Evolutionary conservation across 2,329 filamentous ascomycete genomes (phyloP).

Genomic region (Chaetomium sp.): DNA sequence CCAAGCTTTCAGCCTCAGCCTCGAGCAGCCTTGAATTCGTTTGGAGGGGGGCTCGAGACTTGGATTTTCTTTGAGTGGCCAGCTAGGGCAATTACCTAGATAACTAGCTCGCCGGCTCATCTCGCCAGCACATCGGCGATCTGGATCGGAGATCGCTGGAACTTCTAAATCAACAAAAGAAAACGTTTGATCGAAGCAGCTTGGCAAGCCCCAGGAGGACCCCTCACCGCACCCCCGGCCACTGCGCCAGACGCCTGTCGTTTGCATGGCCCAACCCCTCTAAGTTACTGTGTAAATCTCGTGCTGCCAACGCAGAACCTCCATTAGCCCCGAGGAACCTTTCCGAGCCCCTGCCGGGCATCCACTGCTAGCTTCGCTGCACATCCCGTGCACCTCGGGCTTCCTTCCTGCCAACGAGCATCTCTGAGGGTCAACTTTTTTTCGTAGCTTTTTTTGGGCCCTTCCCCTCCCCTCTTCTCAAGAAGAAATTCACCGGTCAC

Average conservation of each 20-base stretch:
- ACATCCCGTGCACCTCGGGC: background rate
- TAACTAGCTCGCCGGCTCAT: conserved; percentile 6
- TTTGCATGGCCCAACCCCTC: conserved; percentile 19
- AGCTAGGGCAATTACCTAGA: background rate
- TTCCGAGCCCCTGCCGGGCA: conserved; percentile 1
- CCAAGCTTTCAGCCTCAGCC: conserved; percentile 7
- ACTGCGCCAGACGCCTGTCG: background rate
- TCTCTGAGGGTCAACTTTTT: background rate
- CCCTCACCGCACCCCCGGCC: conserved; percentile 1
- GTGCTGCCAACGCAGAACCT: conserved; percentile 12
- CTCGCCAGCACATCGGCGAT: conserved; percentile 1
- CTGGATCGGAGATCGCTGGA: background rate
- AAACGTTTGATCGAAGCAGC: background rate
- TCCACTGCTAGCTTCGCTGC: background rate
- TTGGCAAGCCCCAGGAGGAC: too few species aligned
- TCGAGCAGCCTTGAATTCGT: background rate
- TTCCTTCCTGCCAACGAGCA: background rate
- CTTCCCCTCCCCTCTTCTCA: too few species aligned
- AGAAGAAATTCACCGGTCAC: too few species aligned
- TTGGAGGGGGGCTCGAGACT: too few species aligned
- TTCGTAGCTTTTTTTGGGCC: background rate
- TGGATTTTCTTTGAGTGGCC: background rate
- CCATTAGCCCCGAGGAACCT: conserved; percentile 3
- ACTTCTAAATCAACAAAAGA: background rate
- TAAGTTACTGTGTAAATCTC: background rate